Conservation (phyloP, 2,329 filamentous ascomycete species). For the Sporothrix sp. region DNA sequence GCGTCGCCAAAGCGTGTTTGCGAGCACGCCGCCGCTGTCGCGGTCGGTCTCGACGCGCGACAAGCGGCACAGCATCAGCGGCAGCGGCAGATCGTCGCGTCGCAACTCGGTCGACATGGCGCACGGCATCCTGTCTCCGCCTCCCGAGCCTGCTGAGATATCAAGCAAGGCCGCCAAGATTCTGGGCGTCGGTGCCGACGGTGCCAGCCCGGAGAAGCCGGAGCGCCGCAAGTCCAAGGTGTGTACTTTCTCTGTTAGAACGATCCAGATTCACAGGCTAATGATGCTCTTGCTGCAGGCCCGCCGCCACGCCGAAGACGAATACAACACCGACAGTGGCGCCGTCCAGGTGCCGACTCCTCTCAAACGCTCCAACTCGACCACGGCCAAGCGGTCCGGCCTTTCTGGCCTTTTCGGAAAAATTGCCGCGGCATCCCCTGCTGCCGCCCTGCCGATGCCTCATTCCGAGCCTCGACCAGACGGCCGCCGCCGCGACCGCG, state of each 20-base stretch:
- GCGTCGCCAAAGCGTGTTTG: slow-evolving; percentile 56
- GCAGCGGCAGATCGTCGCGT: slow-evolving; percentile 48
- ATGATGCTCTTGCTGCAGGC: no score
- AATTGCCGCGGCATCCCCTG: slow-evolving; percentile 35
- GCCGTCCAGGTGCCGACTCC: slow-evolving; percentile 39
- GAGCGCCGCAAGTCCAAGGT: slow-evolving; percentile 38
- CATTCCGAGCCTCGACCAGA: slow-evolving; percentile 29
- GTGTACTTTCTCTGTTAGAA: no score
- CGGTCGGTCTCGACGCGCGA: slow-evolving; percentile 61
- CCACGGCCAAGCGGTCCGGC: slow-evolving; percentile 49
- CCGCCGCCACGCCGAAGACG: slow-evolving; percentile 54
- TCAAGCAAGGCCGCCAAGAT: slow-evolving; percentile 70
- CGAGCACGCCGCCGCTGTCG: slow-evolving; percentile 55
- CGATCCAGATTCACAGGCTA: no score
- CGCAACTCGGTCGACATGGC: slow-evolving; percentile 58
- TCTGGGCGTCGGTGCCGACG: slow-evolving; percentile 46
- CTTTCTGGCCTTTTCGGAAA: slow-evolving; percentile 54
- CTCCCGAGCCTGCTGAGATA: slow-evolving; percentile 58
- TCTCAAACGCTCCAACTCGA: slow-evolving; percentile 52
- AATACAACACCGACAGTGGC: slow-evolving; percentile 45
- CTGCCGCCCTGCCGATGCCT: not conserved
- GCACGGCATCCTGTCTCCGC: slow-evolving; percentile 59
- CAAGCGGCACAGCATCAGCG: slow-evolving; percentile 45
- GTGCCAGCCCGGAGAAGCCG: slow-evolving; percentile 37
- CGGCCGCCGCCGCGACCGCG: slow-evolving; percentile 38